Evolutionary conservation across 768 basidiomycete genomes (phyloP).

Genomic region (Trametes cinnabarina): DNA sequence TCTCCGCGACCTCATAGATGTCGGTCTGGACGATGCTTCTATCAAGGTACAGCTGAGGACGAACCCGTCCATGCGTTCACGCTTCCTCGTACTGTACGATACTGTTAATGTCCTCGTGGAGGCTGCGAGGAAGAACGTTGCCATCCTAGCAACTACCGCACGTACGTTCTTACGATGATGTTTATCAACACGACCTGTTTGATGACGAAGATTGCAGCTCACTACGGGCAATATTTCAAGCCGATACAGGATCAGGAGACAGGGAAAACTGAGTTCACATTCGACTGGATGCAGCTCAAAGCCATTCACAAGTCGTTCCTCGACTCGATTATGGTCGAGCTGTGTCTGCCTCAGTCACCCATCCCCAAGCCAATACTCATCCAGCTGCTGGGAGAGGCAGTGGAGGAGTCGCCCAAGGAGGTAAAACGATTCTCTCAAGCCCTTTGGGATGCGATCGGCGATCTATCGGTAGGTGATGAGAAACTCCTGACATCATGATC

Average conservation of each 20-base stretch:
- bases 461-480: conserved; percentile 59
- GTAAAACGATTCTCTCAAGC: conserved; percentile 74
- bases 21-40: conserved; percentile 52
- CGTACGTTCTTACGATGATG: conserved; percentile 43
- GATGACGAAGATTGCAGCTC: conserved; percentile 45
- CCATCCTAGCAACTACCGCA: conserved; percentile 65
- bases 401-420: conserved; percentile 71
- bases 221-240: conserved; percentile 73
- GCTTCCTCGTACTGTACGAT: conserved; percentile 64
- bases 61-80: conserved; percentile 48
- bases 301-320: conserved; percentile 72
- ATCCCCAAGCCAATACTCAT: conserved; percentile 69
- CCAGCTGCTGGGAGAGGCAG: conserved; percentile 65
- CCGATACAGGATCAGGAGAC: conserved; percentile 35
- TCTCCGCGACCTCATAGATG: conserved; percentile 52
- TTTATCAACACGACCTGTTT: background rate
- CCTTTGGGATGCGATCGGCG: conserved; percentile 80
- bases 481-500: background rate
- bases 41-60: conserved; percentile 53
- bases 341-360: conserved; percentile 69
- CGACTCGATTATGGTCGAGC: conserved; percentile 80
- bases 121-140: conserved; percentile 62
- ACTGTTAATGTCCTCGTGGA: conserved; percentile 59
- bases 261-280: conserved; percentile 53
- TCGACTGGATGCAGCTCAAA: conserved; percentile 63